Evolutionary conservation across 352 stramenopile species (phyloP).

Genomic region (Phytopythium montanum): DNA sequence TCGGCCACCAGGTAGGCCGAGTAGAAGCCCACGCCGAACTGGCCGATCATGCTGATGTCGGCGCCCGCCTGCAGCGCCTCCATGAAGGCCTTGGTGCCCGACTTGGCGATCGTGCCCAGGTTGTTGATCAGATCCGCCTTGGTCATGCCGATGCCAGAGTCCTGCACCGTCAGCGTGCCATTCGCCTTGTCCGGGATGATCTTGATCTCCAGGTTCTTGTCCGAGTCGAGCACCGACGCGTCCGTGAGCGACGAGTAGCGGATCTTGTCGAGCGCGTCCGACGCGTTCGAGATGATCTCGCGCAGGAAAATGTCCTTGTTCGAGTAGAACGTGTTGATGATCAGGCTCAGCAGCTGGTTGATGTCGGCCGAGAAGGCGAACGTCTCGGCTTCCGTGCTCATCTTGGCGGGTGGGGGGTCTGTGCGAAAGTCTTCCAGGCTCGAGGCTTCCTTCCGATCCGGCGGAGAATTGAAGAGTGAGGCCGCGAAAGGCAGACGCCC

Average conservation of each 20-base stretch:
- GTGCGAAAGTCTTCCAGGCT: constrained; percentile 9
- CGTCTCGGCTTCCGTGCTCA: constrained; percentile 93
- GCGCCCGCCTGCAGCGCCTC: constrained; percentile 91
- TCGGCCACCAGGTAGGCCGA: constrained; percentile 98
- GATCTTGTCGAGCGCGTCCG: constrained; percentile 99
- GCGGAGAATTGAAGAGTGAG: constrained; percentile 69
- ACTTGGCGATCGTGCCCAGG: constrained; percentile 98
- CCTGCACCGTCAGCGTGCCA: constrained; percentile 96
- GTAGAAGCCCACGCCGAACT: constrained; percentile 99
- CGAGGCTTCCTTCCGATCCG: constrained; percentile 12
- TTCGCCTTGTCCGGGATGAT: constrained; percentile 96
- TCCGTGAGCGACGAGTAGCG: constrained; percentile 96
- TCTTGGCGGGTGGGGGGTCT: constrained; percentile 21
- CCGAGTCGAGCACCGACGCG: constrained; percentile 57
- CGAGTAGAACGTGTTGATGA: constrained; percentile 98
- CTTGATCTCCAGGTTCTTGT: constrained; percentile 94
- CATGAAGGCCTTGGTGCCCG: constrained; percentile 98
- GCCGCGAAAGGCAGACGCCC: not conserved
- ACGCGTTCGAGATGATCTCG: constrained; percentile 99
- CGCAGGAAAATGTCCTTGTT: constrained; percentile 99
- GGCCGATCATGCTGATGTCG: constrained; percentile 96
- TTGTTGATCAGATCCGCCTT: constrained; percentile 97
- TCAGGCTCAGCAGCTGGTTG: constrained; percentile 99
- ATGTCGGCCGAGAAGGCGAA: constrained; percentile 99
- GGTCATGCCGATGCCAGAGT: constrained; percentile 99